phyloP scores from a whole-genome alignment of 768 basidiomycete genomes.

The Psilocybe sp. region DNA sequence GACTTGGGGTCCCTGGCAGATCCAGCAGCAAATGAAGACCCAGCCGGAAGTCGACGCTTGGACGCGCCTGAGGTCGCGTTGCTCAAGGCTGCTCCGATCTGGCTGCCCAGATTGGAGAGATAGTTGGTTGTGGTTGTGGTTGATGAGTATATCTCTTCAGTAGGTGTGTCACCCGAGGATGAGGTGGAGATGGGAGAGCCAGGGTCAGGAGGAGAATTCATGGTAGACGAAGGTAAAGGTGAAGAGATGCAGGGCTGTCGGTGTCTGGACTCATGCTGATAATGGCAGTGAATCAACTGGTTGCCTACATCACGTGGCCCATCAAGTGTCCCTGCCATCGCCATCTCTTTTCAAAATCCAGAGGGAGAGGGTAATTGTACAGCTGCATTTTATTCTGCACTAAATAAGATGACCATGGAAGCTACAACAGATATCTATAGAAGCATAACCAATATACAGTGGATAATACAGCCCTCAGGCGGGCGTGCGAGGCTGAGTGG shows the following conservation, averaged over 20 bases:
- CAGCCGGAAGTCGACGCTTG: slow-evolving; percentile 50
- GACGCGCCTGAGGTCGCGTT: slow-evolving; percentile 30
- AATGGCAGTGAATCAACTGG: too few relatives aligned
- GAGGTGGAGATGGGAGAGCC: slow-evolving; percentile 40
- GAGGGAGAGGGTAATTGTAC: too few relatives aligned
- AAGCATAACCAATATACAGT: too few relatives aligned
- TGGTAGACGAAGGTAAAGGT: slow-evolving; percentile 10
- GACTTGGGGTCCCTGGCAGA: slow-evolving; percentile 50
- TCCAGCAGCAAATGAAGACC: slow-evolving; percentile 38
- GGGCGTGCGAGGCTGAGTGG: too few relatives aligned
- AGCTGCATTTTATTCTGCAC: too few relatives aligned
- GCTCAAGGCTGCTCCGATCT: slow-evolving; percentile 30
- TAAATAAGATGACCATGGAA: too few relatives aligned
- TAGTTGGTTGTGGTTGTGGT: slow-evolving; percentile 11
- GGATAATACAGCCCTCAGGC: too few relatives aligned
- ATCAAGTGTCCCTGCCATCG: too few relatives aligned
- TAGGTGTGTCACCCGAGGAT: slow-evolving; percentile 40
- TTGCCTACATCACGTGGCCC: too few relatives aligned
- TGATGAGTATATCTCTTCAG: slow-evolving; percentile 32
- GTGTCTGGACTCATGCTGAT: too few relatives aligned
- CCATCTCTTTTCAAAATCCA: background rate
- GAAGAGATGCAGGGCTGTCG: too few relatives aligned
- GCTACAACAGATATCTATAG: too few relatives aligned
- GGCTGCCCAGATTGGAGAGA: slow-evolving; percentile 31
- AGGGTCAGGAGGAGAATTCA: slow-evolving; percentile 42